phyloP scores from a whole-genome alignment of 495 filamentous ascomycete species.

The Pyrenula aspistea region DNA sequence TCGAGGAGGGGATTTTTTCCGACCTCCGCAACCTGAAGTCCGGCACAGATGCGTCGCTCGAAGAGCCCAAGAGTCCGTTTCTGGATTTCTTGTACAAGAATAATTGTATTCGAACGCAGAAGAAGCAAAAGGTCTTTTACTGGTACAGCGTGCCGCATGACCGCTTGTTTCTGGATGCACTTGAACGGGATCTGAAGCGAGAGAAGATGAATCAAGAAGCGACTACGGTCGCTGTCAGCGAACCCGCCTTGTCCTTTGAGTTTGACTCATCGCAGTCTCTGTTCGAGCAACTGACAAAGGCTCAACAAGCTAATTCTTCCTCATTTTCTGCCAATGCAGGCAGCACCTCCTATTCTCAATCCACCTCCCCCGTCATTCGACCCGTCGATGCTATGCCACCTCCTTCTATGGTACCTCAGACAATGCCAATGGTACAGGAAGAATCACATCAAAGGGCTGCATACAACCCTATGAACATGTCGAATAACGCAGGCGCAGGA shows the following conservation, averaged over 20 bases:
- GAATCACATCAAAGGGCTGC: conserved; percentile 64
- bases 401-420: conserved; percentile 57
- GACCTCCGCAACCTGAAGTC: conserved; percentile 96
- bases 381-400: conserved; percentile 83
- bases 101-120: conserved; percentile 98
- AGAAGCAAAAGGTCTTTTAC: conserved; percentile 99
- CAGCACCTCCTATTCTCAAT: conserved; percentile 68
- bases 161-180: conserved; percentile 88
- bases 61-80: conserved; percentile 97
- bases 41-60: conserved; percentile 95
- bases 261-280: conserved; percentile 98
- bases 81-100: conserved; percentile 99
- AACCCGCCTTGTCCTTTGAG: conserved; percentile 94
- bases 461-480: conserved; percentile 55
- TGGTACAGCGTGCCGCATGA: conserved; percentile 99
- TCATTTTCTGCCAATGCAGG: conserved; percentile 81
- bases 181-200: conserved; percentile 93
- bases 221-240: conserved; percentile 89
- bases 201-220: conserved; percentile 99
- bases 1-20: conserved; percentile 98
- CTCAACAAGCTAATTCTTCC: conserved; percentile 94
- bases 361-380: conserved; percentile 75
- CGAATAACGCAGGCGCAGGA: conserved; percentile 47
- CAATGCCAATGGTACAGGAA: conserved; percentile 71
- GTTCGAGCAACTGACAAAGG: conserved; percentile 98